Evolutionary conservation across 2,329 filamentous ascomycete species (phyloP).

Genomic region (Bimuria novae-zelandiae): DNA sequence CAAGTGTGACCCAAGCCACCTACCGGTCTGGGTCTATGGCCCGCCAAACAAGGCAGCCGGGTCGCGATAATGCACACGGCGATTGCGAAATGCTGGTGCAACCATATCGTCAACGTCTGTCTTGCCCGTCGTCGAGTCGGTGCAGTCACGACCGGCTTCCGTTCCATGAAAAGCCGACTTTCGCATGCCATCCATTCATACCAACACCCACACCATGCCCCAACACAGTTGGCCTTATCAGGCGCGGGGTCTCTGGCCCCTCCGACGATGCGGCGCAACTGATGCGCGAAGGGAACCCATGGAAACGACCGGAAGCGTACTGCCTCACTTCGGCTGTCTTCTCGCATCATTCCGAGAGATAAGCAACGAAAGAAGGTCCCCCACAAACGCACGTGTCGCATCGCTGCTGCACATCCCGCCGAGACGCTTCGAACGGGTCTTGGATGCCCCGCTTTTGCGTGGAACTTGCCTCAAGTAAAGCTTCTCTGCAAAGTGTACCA

Average conservation of each 20-base stretch:
- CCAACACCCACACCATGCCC: constrained; percentile 31
- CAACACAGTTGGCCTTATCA: constrained; percentile 41
- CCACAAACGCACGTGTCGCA: constrained; percentile 26
- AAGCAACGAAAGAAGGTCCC: constrained; percentile 19
- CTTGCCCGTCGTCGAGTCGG: background rate
- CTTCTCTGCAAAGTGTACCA: no score
- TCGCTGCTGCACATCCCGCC: constrained; percentile 25
- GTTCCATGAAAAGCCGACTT: constrained; percentile 38
- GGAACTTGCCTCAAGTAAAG: background rate
- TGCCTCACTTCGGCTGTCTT: constrained; percentile 7
- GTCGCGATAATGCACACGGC: background rate
- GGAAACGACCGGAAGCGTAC: constrained; percentile 1
- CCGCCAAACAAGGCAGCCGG: constrained; percentile 1
- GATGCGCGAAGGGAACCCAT: constrained; percentile 6
- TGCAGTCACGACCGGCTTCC: constrained; percentile 7
- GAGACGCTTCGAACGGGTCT: constrained; percentile 6
- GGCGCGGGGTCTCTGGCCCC: constrained; percentile 31
- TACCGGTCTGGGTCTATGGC: background rate
- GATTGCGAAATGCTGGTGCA: background rate
- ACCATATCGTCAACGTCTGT: background rate
- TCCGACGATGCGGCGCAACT: constrained; percentile 11
- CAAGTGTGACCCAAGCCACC: constrained; percentile 5
- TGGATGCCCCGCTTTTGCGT: constrained; percentile 1
- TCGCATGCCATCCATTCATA: constrained; percentile 27
- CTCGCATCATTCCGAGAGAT: constrained; percentile 7